Percentiles rank a stretch among this genome's conserved stretches.
Evolutionary conservation across 345 rosid genomes (phyloP).

Genomic region (Brassica cretica): DNA sequence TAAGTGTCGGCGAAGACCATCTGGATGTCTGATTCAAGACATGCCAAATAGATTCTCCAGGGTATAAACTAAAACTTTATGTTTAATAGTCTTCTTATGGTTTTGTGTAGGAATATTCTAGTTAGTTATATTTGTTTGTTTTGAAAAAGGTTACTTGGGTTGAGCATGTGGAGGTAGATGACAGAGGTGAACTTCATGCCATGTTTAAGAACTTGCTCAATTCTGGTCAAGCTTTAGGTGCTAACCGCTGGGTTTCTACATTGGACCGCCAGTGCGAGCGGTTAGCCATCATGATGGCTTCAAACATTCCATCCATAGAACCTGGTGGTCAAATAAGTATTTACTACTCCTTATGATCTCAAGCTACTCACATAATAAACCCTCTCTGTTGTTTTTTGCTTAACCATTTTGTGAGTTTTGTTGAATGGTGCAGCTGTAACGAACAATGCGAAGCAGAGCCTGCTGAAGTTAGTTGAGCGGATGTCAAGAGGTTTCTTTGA

Average conservation of each 20-base stretch:
- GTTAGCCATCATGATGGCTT: conserved; percentile 67
- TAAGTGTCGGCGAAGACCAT: conserved; percentile 75
- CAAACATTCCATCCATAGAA: conserved; percentile 55
- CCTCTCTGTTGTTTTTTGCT: background rate
- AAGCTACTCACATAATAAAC: background rate
- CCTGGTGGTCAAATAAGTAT: conserved; percentile 47
- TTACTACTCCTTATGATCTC: conserved; percentile 16
- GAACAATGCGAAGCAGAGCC: conserved; percentile 61
- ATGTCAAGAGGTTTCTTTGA: conserved; percentile 76
- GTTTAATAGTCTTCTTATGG: background rate
- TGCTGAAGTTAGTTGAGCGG: conserved; percentile 79
- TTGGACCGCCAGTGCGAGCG: conserved; percentile 83
- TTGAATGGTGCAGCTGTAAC: conserved; percentile 52
- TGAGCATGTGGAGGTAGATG: conserved; percentile 90
- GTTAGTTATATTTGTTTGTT: conserved; percentile 2
- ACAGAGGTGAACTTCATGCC: conserved; percentile 61
- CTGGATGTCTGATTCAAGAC: conserved; percentile 87
- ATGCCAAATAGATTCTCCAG: conserved; percentile 75
- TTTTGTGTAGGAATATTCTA: background rate
- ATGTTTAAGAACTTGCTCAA: conserved; percentile 60
- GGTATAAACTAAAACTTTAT: conserved; percentile 41
- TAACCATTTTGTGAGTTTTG: conserved; percentile 2
- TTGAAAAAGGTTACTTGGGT: conserved; percentile 79
- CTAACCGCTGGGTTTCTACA: conserved; percentile 84
- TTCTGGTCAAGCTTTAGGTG: conserved; percentile 81